phyloP scores from a whole-genome alignment of 768 basidiomycete species.

The Obba rivulosa region DNA sequence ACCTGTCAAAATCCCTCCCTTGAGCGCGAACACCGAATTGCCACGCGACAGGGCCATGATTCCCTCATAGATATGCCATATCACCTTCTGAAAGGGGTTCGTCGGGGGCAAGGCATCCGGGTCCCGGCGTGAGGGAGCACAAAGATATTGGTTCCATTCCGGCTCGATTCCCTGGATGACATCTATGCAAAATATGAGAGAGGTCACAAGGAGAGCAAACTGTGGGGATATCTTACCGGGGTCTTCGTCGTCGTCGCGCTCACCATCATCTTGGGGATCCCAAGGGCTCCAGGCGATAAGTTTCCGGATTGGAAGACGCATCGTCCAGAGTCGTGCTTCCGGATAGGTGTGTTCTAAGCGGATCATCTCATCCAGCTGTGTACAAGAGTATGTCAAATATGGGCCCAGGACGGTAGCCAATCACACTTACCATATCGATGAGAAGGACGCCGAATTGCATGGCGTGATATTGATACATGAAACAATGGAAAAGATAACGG shows the following conservation, averaged over 20 bases:
- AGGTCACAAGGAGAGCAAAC: not conserved
- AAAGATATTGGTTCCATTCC: constrained; percentile 42
- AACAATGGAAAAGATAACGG: constrained; percentile 68
- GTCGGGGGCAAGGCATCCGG: constrained; percentile 71
- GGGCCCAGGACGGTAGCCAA: constrained; percentile 25
- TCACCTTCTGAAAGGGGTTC: constrained; percentile 48
- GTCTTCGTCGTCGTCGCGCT: constrained; percentile 54
- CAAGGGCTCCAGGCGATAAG: constrained; percentile 38
- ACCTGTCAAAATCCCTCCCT: constrained; percentile 65
- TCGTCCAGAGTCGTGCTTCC: constrained; percentile 51
- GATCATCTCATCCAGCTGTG: constrained; percentile 53
- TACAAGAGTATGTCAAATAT: constrained; percentile 14
- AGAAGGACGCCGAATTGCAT: constrained; percentile 32
- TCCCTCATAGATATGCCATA: constrained; percentile 40
- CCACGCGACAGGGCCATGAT: constrained; percentile 42
- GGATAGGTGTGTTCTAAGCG: constrained; percentile 45
- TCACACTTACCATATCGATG: constrained; percentile 29
- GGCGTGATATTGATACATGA: constrained; percentile 60
- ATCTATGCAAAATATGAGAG: constrained; percentile 27
- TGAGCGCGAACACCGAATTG: constrained; percentile 64
- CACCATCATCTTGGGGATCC: constrained; percentile 39
- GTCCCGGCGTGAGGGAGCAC: constrained; percentile 52
- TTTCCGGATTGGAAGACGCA: constrained; percentile 26
- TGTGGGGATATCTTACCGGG: constrained; percentile 34
- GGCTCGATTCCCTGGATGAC: constrained; percentile 52